Conservation (phyloP, 2,329 filamentous ascomycete genomes). For the Colletotrichum euphorbiae region DNA sequence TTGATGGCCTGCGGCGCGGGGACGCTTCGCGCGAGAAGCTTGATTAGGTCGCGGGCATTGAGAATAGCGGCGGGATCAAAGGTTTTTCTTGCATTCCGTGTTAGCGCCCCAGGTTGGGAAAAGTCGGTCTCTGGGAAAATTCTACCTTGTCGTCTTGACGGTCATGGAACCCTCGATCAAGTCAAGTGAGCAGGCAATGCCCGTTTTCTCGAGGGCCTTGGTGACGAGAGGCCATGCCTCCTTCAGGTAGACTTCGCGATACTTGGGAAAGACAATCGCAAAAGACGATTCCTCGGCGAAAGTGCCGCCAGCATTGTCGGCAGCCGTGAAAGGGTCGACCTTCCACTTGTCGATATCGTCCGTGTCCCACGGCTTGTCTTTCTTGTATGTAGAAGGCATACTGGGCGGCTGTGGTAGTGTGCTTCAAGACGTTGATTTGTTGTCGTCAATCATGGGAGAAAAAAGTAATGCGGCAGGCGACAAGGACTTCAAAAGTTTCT, state of each 20-base stretch:
- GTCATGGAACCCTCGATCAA: conserved; percentile 97
- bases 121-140: conserved; percentile 55
- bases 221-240: conserved; percentile 95
- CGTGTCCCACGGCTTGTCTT: conserved; percentile 94
- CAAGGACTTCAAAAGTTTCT: conserved; percentile 14
- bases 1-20: conserved; percentile 94
- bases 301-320: conserved; percentile 86
- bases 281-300: conserved; percentile 96
- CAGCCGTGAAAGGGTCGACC: conserved; percentile 85
- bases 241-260: conserved; percentile 92
- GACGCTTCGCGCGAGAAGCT: conserved; percentile 89
- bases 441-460: neutral
- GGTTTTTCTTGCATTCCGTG: conserved; percentile 70
- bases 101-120: conserved; percentile 55
- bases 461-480: conserved; percentile 5
- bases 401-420: conserved; percentile 24
- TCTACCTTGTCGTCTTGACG: conserved; percentile 88
- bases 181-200: conserved; percentile 92
- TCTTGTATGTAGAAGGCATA: conserved; percentile 91
- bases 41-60: conserved; percentile 94
- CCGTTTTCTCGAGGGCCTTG: conserved; percentile 84
- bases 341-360: conserved; percentile 99
- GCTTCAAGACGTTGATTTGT: neutral
- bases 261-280: conserved; percentile 89
- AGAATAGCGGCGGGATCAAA: conserved; percentile 93